These are phyloP conservation scores for Apophysomyces trapeziformis DNA, from an alignment of 371 early-diverging fungal genomes.

Conservation along the genomic window DNA sequence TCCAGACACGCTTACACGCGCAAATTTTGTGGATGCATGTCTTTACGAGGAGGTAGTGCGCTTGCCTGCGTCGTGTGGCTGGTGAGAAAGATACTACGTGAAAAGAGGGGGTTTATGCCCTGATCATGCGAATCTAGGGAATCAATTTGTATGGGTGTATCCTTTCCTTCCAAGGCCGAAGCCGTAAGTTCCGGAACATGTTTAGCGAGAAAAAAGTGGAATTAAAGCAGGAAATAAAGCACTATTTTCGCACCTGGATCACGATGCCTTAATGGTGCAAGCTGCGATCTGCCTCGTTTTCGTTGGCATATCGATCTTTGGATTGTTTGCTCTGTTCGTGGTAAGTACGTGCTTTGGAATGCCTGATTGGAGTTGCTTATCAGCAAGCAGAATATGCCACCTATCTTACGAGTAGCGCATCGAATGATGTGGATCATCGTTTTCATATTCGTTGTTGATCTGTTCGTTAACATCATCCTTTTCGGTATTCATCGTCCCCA, in stretches of 20 bases:
- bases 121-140: slow-evolving; percentile 2
- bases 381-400: slow-evolving; percentile 15
- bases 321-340: slow-evolving; percentile 32
- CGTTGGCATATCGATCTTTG: slow-evolving; percentile 30
- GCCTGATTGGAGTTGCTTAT: not conserved
- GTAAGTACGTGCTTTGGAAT: slow-evolving; percentile 17
- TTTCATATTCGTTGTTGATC: slow-evolving; percentile 19
- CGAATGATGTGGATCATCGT: slow-evolving; percentile 24
- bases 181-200: not conserved
- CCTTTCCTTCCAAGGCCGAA: slow-evolving; percentile 2
- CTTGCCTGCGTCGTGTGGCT: slow-evolving; percentile 28
- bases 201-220: not conserved
- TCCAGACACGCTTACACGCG: slow-evolving; percentile 28
- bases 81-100: slow-evolving; percentile 2
- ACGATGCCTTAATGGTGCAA: slow-evolving; percentile 30
- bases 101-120: not conserved
- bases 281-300: slow-evolving; percentile 39
- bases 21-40: slow-evolving; percentile 35
- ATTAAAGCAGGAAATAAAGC: slow-evolving; percentile 22
- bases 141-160: not conserved
- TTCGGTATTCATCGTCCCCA: not conserved
- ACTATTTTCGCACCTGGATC: slow-evolving; percentile 41
- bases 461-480: slow-evolving; percentile 17
- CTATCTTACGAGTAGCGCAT: slow-evolving; percentile 22
- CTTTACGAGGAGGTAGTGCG: slow-evolving; percentile 24